phyloP scores from a whole-genome alignment of 352 stramenopile genomes.

The Pythium rishiriense region DNA sequence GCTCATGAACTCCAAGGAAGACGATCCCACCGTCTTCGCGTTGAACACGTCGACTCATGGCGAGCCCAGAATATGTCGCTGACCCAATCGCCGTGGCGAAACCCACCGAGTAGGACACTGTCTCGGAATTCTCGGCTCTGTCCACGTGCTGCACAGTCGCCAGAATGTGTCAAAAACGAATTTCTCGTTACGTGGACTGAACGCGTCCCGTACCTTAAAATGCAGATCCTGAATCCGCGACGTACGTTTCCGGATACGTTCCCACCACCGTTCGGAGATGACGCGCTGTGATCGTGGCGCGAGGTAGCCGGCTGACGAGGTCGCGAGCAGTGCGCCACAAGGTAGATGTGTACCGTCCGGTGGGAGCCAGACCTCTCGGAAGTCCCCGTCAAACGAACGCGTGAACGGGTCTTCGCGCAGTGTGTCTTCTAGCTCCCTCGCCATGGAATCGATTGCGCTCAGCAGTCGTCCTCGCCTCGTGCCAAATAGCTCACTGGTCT shows the following conservation, averaged over 20 bases:
- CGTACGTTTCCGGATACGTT: slow-evolving; percentile 5
- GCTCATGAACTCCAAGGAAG: slow-evolving; percentile 3
- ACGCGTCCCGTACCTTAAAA: slow-evolving; percentile 1
- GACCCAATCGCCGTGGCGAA: slow-evolving; percentile 1
- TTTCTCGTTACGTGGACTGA: neutral
- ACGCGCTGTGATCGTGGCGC: neutral
- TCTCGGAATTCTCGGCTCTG: neutral
- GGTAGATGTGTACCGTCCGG: neutral
- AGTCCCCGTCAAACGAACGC: neutral
- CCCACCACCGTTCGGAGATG: slow-evolving; percentile 4
- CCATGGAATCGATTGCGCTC: slow-evolving; percentile 2
- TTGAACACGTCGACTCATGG: slow-evolving; percentile 2
- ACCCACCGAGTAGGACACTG: slow-evolving; percentile 2
- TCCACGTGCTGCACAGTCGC: neutral
- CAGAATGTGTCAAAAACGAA: neutral
- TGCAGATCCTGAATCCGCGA: slow-evolving; percentile 3
- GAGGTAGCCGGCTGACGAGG: neutral
- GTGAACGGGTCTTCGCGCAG: neutral
- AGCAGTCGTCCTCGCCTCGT: neutral
- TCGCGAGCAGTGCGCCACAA: neutral
- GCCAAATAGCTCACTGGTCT: neutral
- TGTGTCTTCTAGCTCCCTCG: neutral
- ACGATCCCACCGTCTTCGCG: neutral
- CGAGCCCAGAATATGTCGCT: slow-evolving; percentile 4
- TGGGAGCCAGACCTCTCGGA: slow-evolving; percentile 4